A percentile compares a stretch with the other conserved stretches of the same genome.
These are phyloP conservation scores for Claviceps capensis DNA, from an alignment of 2,329 filamentous ascomycete species.

Conservation along the genomic window DNA sequence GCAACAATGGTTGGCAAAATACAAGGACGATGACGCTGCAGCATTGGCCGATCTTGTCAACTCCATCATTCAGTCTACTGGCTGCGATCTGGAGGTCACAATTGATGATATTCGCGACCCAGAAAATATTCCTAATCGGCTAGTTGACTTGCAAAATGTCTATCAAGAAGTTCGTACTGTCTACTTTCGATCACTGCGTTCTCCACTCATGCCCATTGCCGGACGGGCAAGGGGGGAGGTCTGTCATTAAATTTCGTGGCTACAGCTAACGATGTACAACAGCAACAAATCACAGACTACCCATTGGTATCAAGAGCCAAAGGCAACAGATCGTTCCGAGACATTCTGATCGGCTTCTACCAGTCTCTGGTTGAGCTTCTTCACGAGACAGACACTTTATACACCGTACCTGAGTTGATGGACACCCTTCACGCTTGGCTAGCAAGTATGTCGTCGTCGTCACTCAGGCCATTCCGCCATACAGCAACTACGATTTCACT, in stretches of 20 bases:
- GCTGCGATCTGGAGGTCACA: slow-evolving; percentile 67
- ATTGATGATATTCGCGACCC: slow-evolving; percentile 78
- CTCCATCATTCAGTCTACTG: slow-evolving; percentile 56
- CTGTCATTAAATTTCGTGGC: neutral
- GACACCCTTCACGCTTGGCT: slow-evolving; percentile 89
- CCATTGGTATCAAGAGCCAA: slow-evolving; percentile 76
- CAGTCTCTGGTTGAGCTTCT: slow-evolving; percentile 60
- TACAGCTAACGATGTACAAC: slow-evolving; percentile 14
- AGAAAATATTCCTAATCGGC: slow-evolving; percentile 66
- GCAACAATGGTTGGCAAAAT: slow-evolving; percentile 45
- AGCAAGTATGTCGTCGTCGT: slow-evolving; percentile 77
- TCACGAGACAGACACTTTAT: slow-evolving; percentile 70
- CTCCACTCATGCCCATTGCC: neutral
- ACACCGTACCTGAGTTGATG: slow-evolving; percentile 61
- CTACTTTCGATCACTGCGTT: slow-evolving; percentile 1
- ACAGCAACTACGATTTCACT: slow-evolving; percentile 80
- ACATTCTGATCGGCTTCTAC: slow-evolving; percentile 68
- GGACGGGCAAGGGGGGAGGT: too few species aligned
- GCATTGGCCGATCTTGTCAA: slow-evolving; percentile 52
- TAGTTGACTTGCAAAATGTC: slow-evolving; percentile 76
- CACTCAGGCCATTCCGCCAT: slow-evolving; percentile 80
- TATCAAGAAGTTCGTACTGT: slow-evolving; percentile 55
- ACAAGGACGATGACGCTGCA: slow-evolving; percentile 36
- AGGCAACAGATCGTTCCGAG: slow-evolving; percentile 63
- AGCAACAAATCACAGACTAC: slow-evolving; percentile 76